Evolutionary conservation across 116 monocot genomes (phyloP).

Genomic region (Phalaenopsis hybrid): DNA sequence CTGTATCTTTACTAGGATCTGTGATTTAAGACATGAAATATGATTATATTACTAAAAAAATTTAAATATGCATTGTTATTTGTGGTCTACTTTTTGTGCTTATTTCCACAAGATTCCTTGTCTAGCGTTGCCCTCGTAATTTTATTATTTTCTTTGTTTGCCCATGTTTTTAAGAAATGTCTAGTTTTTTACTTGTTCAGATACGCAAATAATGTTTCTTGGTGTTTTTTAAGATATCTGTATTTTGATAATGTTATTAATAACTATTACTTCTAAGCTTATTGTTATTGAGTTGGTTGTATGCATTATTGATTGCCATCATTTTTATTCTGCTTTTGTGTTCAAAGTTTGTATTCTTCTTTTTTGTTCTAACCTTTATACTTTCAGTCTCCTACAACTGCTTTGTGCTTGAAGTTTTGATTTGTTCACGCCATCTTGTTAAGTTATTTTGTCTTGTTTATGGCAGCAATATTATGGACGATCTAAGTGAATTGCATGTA

Average conservation of each 20-base stretch:
- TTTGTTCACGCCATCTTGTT: neutral
- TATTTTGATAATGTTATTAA: neutral
- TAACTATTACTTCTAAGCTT: neutral
- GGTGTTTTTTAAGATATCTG: neutral
- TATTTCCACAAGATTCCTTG: too few species aligned
- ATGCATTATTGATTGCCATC: neutral
- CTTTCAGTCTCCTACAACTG: neutral
- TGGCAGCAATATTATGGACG: neutral
- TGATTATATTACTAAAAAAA: too few species aligned
- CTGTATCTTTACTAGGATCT: too few species aligned
- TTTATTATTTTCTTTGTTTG: too few species aligned
- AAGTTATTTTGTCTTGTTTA: neutral
- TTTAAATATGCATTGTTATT: too few species aligned
- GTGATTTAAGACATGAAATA: too few species aligned
- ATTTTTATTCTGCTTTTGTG: neutral
- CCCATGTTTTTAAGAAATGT: too few species aligned
- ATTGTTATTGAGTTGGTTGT: neutral
- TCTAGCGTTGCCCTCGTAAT: too few species aligned
- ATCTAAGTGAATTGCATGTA: neutral
- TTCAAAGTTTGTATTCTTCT: neutral
- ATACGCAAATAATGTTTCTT: neutral
- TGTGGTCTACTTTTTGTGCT: too few species aligned
- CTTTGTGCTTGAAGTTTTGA: neutral
- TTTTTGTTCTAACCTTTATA: neutral
- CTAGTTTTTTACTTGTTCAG: neutral